Evolutionary conservation across 495 filamentous ascomycete species (phyloP).

Genomic region (Bathelium albidoporum): DNA sequence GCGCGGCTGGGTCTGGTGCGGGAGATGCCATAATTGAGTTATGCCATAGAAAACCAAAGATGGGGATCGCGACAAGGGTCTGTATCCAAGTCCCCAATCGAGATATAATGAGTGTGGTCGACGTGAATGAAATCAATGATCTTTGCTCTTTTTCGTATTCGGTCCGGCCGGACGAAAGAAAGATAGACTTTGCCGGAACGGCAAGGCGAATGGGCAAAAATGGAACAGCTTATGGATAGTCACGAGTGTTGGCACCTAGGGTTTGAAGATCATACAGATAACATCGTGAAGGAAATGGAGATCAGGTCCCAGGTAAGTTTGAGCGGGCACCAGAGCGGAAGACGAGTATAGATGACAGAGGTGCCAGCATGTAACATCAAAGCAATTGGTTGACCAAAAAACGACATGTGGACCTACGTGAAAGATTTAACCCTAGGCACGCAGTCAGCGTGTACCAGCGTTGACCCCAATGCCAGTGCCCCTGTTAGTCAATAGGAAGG

Average conservation of each 20-base stretch:
- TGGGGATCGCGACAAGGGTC: neutral
- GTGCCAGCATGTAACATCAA: neutral
- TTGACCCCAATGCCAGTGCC: neutral
- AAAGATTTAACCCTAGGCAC: neutral
- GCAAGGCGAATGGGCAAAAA: neutral
- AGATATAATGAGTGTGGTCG: too few species aligned
- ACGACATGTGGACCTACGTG: neutral
- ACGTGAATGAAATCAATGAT: too few species aligned
- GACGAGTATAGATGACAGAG: neutral
- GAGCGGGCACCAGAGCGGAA: neutral
- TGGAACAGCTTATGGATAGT: neutral
- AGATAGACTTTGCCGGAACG: neutral
- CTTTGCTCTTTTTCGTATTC: neutral
- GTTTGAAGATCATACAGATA: neutral
- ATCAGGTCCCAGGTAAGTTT: neutral
- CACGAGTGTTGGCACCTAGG: neutral
- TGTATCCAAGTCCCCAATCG: too few species aligned
- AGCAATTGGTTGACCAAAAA: neutral
- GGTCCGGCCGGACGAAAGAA: neutral
- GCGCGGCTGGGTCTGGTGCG: neutral
- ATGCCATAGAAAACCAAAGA: neutral
- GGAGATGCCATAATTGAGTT: neutral
- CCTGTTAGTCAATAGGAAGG: neutral
- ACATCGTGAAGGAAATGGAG: neutral
- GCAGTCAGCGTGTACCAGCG: neutral